These are phyloP conservation scores for Chytridium lagenaria DNA, from an alignment of 371 early-diverging fungal genomes.

Conservation along the genomic window DNA sequence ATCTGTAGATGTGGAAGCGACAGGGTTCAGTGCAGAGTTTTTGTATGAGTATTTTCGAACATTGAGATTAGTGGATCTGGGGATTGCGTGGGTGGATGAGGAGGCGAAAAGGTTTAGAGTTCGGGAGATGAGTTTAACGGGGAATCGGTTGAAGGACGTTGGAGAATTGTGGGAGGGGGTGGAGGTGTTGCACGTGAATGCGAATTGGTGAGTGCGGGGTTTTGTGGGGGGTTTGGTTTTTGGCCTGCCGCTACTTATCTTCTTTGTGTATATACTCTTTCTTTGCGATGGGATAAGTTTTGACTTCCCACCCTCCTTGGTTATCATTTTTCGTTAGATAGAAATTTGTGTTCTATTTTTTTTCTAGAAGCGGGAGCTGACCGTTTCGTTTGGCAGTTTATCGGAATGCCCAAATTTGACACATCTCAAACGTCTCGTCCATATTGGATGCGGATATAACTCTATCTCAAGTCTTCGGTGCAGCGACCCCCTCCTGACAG, in stretches of 20 bases:
- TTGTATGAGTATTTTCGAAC: conserved; percentile 34
- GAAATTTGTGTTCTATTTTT: neutral
- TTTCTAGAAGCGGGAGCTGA: neutral
- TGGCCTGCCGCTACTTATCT: neutral
- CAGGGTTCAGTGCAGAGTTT: conserved; percentile 18
- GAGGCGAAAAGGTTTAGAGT: conserved; percentile 10
- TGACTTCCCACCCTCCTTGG: no score
- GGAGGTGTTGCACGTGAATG: conserved; percentile 36
- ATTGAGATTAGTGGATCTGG: conserved; percentile 27
- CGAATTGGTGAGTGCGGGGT: conserved; percentile 29
- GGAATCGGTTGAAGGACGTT: conserved; percentile 30
- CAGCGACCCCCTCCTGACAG: neutral
- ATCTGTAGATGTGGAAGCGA: neutral
- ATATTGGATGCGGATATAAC: conserved; percentile 29
- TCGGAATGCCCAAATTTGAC: conserved; percentile 25
- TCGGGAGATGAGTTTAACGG: conserved; percentile 38
- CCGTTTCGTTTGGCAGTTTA: neutral
- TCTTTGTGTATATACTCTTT: no score
- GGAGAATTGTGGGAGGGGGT: conserved; percentile 25
- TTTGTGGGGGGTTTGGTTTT: neutral
- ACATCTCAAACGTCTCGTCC: conserved; percentile 14
- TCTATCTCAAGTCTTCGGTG: neutral
- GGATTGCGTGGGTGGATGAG: conserved; percentile 26
- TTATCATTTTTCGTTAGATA: neutral
- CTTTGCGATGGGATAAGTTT: no score